These are phyloP conservation scores for Ogataea siamensis DNA, from an alignment of 805 yeast genomes.

Conservation along the genomic window DNA sequence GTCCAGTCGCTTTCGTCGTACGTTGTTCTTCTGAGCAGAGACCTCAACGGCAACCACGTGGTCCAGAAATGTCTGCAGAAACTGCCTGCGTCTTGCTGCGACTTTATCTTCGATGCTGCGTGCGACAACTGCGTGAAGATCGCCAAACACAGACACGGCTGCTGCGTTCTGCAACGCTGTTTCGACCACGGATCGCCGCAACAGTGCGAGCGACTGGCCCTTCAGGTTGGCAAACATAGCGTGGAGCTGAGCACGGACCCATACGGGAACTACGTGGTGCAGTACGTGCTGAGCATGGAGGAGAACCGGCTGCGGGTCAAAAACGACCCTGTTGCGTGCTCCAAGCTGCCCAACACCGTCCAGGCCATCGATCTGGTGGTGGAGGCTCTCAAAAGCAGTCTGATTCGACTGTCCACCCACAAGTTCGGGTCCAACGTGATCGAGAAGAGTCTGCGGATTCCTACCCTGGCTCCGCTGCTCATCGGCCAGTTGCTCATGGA, in stretches of 20 bases:
- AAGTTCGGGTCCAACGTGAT: conserved; percentile 61
- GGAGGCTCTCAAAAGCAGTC: conserved; percentile 29
- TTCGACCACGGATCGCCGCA: conserved; percentile 77
- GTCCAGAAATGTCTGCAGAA: conserved; percentile 87
- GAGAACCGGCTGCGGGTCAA: conserved; percentile 33
- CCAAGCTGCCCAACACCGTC: conserved; percentile 30
- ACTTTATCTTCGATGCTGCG: conserved; percentile 88
- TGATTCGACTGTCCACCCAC: conserved; percentile 48
- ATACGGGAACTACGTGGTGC: conserved; percentile 95
- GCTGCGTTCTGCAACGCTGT: conserved; percentile 95
- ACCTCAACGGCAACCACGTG: conserved; percentile 94
- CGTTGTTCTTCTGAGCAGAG: conserved; percentile 78
- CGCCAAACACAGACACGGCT: conserved; percentile 95
- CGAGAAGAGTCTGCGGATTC: conserved; percentile 52
- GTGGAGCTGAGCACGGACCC: conserved; percentile 80
- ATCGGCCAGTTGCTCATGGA: conserved; percentile 42
- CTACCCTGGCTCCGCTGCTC: conserved; percentile 44
- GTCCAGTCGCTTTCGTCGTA: conserved; percentile 45
- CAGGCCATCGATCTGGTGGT: conserved; percentile 31
- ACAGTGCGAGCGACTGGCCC: conserved; percentile 68
- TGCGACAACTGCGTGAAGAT: conserved; percentile 68
- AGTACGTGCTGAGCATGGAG: conserved; percentile 65
- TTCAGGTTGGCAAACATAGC: conserved; percentile 66
- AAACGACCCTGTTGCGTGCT: conserved; percentile 25
- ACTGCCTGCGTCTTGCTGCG: conserved; percentile 65